Evolutionary conservation across 176 grass and related monocot species (phyloP).

Genomic region (Saccharum officinarum): DNA sequence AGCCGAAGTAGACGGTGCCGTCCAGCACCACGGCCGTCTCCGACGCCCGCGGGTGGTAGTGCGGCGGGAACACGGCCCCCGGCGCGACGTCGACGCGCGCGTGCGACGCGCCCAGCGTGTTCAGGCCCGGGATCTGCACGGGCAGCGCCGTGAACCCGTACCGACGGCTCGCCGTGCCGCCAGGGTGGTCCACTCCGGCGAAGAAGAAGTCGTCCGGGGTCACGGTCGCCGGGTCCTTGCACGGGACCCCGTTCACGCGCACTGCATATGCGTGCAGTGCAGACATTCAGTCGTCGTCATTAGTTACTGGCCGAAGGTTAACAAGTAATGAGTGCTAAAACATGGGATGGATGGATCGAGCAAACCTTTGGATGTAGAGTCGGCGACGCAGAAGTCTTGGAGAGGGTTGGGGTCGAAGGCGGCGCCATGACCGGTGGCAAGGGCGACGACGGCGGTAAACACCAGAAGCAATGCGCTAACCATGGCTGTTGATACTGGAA

Average conservation of each 20-base stretch:
- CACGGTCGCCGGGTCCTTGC: slow-evolving; percentile 43
- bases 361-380: slow-evolving; percentile 37
- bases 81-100: slow-evolving; percentile 35
- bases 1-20: slow-evolving; percentile 62
- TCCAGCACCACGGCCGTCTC: slow-evolving; percentile 50
- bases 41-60: slow-evolving; percentile 59
- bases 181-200: slow-evolving; percentile 29
- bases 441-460: slow-evolving; percentile 1
- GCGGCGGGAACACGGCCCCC: slow-evolving; percentile 39
- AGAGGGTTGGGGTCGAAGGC: slow-evolving; percentile 55
- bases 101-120: slow-evolving; percentile 46
- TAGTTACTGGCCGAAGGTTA: no score
- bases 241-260: slow-evolving; percentile 43
- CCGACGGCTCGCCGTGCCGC: slow-evolving; percentile 9
- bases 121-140: slow-evolving; percentile 43
- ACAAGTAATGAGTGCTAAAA: no score
- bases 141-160: slow-evolving; percentile 32
- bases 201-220: slow-evolving; percentile 46
- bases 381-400: slow-evolving; percentile 53
- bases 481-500: slow-evolving; percentile 2
- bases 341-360: neutral
- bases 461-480: neutral
- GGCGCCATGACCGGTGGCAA: slow-evolving; percentile 18
- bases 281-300: no score
- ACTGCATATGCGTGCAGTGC: neutral